These are phyloP conservation scores for Phylloporus sp. DNA, from an alignment of 768 basidiomycete genomes.

Conservation along the genomic window DNA sequence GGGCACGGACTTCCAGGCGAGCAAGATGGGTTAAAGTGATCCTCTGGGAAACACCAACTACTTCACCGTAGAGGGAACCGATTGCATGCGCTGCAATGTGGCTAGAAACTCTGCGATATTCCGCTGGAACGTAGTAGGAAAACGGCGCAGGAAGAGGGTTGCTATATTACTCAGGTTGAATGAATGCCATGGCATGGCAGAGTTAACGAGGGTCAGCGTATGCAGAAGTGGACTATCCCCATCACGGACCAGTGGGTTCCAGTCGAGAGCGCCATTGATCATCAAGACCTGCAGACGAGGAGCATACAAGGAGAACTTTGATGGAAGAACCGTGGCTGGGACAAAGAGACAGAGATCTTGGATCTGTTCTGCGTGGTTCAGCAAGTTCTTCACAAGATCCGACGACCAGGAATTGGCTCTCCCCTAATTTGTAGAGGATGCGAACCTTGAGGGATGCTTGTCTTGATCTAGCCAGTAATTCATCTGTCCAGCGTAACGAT, in stretches of 20 bases:
- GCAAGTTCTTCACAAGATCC: not conserved
- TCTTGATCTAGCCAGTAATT: slow-evolving; percentile 18
- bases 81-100: slow-evolving; percentile 32
- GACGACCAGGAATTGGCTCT: not conserved
- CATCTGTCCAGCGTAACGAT: not conserved
- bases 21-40: not conserved
- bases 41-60: not conserved
- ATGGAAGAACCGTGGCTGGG: too few species aligned
- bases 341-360: not conserved
- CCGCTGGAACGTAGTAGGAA: slow-evolving; percentile 11
- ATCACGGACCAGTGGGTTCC: not conserved
- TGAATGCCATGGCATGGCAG: not conserved
- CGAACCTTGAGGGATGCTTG: slow-evolving; percentile 23
- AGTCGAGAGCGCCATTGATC: not conserved
- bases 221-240: not conserved
- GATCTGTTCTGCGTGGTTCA: not conserved
- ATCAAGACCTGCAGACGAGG: not conserved
- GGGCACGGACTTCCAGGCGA: not conserved
- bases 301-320: not conserved
- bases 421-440: not conserved
- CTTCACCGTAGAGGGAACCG: not conserved
- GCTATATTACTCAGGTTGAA: not conserved
- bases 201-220: not conserved
- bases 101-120: slow-evolving; percentile 28
- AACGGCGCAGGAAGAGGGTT: not conserved